phyloP scores from a whole-genome alignment of 768 basidiomycete genomes.

The Neoboletus brunneissimus region DNA sequence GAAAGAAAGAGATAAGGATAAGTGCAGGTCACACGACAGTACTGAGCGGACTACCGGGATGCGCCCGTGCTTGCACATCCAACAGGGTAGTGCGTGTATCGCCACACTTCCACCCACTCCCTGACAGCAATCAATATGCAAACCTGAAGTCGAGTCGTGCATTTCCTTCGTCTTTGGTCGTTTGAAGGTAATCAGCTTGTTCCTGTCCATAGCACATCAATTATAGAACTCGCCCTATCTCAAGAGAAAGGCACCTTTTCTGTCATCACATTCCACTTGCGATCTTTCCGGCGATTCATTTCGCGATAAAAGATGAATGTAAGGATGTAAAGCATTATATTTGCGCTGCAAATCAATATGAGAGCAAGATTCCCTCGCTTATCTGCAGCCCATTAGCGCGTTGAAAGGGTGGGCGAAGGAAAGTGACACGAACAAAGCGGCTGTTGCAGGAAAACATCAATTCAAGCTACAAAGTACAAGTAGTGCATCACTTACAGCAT shows the following conservation, averaged over 20 bases:
- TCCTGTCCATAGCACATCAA: conserved; percentile 35
- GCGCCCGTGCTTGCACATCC: not conserved
- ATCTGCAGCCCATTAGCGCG: conserved; percentile 34
- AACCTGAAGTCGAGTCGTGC: conserved; percentile 57
- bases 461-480: not conserved
- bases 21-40: no score
- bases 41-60: no score
- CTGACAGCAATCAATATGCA: conserved; percentile 38
- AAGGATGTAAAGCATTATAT: conserved; percentile 40
- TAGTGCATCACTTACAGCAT: conserved; percentile 34
- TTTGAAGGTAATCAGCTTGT: conserved; percentile 54
- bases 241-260: conserved; percentile 34
- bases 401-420: not conserved
- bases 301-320: conserved; percentile 47
- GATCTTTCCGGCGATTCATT: conserved; percentile 47
- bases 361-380: conserved; percentile 57
- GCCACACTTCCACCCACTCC: not conserved
- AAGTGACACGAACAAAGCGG: not conserved
- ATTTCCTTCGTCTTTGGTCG: conserved; percentile 60
- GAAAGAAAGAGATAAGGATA: no score
- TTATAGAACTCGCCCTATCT: not conserved
- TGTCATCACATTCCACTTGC: conserved; percentile 51
- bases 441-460: not conserved
- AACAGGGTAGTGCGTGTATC: no score
- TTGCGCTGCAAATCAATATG: conserved; percentile 53